Percentiles rank a stretch among this genome's conserved stretches.
Evolutionary conservation across 2,329 filamentous ascomycete genomes (phyloP).

Genomic region (Neopestalotiopsis clavispora): DNA sequence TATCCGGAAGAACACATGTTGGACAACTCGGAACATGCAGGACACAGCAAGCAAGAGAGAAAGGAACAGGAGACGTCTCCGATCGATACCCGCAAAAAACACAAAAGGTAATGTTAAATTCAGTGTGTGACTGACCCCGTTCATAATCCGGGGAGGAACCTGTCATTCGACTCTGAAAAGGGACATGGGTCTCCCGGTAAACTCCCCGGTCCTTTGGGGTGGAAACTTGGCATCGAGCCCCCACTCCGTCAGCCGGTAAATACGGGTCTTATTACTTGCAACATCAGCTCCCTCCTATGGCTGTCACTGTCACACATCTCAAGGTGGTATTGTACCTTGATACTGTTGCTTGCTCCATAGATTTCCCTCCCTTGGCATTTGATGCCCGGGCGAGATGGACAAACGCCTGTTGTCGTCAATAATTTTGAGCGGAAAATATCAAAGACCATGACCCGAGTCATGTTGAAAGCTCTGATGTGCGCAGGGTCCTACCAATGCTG

Average conservation of each 20-base stretch:
- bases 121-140: background rate
- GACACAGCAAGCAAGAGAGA: background rate
- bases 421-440: background rate
- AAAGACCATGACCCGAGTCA: background rate
- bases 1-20: background rate
- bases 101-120: background rate
- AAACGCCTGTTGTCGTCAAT: too few relatives aligned
- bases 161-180: background rate
- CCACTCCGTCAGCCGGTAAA: slow-evolving; percentile 5
- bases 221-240: slow-evolving; percentile 7
- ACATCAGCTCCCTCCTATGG: background rate
- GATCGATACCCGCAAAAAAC: background rate
- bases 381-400: too few relatives aligned
- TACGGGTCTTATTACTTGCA: background rate
- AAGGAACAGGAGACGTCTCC: background rate
- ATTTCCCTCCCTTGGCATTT: too few relatives aligned
- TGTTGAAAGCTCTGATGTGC: background rate
- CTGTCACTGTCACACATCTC: background rate
- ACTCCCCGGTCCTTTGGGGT: background rate
- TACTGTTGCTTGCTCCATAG: too few relatives aligned
- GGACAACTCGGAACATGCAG: background rate
- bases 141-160: slow-evolving; percentile 2
- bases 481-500: background rate
- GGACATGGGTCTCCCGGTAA: background rate
- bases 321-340: background rate